These are phyloP conservation scores for Citrus unshiu DNA, from an alignment of 345 rosid genomes.

Conservation along the genomic window DNA sequence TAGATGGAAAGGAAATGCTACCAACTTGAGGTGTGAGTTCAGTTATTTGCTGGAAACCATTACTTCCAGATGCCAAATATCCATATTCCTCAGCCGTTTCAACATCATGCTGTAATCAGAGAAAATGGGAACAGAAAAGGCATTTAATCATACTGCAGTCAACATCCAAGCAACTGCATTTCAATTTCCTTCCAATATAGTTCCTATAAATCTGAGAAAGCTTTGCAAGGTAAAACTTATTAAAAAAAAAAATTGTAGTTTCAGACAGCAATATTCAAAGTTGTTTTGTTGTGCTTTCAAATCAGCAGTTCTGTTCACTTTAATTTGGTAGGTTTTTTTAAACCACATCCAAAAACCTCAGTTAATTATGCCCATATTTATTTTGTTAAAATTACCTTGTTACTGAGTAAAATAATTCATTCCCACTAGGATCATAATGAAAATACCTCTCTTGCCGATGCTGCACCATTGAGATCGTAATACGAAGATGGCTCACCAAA, in stretches of 20 bases:
- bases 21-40: constrained; percentile 36
- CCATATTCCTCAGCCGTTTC: constrained; percentile 48
- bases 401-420: not conserved
- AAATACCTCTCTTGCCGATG: constrained; percentile 65
- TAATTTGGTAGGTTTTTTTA: not conserved
- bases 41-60: constrained; percentile 39
- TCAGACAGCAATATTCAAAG: not conserved
- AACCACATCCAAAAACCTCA: not conserved
- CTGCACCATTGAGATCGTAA: constrained; percentile 46
- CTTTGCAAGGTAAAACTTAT: not conserved
- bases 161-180: constrained; percentile 3
- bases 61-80: constrained; percentile 51
- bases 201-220: not conserved
- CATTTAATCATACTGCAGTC: not conserved
- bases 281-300: not conserved
- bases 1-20: constrained; percentile 23
- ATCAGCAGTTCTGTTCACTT: too few species aligned
- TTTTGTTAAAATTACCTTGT: not conserved
- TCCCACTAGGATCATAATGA: not conserved
- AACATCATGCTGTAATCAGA: constrained; percentile 38
- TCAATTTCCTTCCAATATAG: not conserved
- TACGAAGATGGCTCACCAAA: constrained; percentile 54
- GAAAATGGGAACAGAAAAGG: not conserved
- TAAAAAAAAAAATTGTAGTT: too few species aligned
- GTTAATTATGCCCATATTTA: not conserved